Evolutionary conservation across 208 protist genomes (phyloP).

Genomic region (Plasmodiophora brassicae): DNA sequence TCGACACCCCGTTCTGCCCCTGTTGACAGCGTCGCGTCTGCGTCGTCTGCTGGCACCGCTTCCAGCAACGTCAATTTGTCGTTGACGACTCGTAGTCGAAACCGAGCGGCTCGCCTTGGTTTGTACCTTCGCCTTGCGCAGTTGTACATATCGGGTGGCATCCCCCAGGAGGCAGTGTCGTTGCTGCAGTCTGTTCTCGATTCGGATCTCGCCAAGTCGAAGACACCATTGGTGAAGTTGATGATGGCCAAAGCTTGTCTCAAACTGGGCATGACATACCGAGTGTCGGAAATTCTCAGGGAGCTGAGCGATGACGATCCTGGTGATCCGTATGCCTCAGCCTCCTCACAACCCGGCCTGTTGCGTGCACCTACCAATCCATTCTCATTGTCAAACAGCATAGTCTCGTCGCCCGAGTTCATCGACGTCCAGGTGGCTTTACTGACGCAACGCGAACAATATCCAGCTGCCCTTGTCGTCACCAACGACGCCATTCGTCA

Average conservation of each 20-base stretch:
- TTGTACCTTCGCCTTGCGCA: background rate
- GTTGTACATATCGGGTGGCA: background rate
- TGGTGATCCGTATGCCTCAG: background rate
- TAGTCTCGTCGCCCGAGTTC: background rate
- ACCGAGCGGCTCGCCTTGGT: constrained; percentile 6
- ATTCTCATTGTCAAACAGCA: background rate
- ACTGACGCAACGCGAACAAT: background rate
- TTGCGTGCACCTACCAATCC: too few relatives aligned
- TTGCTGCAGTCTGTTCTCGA: background rate
- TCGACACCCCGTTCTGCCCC: too few relatives aligned
- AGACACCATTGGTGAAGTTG: background rate
- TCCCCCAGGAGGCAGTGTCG: background rate
- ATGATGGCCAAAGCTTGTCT: background rate
- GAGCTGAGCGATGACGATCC: background rate
- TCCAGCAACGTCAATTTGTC: background rate
- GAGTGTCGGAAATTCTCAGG: background rate
- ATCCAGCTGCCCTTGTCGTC: background rate
- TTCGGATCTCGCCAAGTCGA: background rate
- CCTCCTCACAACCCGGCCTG: background rate
- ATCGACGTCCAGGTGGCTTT: background rate
- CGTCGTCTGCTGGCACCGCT: background rate
- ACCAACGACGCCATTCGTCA: background rate
- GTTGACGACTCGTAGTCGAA: background rate
- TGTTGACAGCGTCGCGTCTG: background rate
- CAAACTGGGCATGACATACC: background rate